phyloP scores from a whole-genome alignment of 768 basidiomycete species.

The Pisolithus tinctorius region DNA sequence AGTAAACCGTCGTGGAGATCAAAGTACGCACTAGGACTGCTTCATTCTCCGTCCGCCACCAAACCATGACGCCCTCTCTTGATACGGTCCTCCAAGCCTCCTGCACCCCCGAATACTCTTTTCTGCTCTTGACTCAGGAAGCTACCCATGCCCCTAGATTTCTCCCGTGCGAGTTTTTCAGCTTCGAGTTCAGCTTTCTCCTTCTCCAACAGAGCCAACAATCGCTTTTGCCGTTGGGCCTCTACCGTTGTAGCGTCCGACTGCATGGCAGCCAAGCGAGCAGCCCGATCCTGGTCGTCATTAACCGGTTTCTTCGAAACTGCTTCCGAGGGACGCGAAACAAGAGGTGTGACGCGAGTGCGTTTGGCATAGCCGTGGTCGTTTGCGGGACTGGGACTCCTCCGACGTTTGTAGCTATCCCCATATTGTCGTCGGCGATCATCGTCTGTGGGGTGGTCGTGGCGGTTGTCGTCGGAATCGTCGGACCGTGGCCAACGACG shows the following conservation, averaged over 20 bases:
- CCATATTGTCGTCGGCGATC: slow-evolving; percentile 16
- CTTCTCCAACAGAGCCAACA: slow-evolving; percentile 60
- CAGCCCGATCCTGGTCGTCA: slow-evolving; percentile 54
- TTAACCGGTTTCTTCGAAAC: slow-evolving; percentile 13
- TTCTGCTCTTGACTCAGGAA: slow-evolving; percentile 84
- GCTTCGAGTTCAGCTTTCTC: slow-evolving; percentile 74
- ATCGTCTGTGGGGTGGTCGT: slow-evolving; percentile 22
- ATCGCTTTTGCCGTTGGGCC: slow-evolving; percentile 62
- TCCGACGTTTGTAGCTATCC: slow-evolving; percentile 33
- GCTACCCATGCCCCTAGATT: slow-evolving; percentile 70
- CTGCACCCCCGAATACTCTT: slow-evolving; percentile 72
- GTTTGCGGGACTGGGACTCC: slow-evolving; percentile 28
- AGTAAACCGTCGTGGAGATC: neutral
- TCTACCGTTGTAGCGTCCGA: slow-evolving; percentile 62
- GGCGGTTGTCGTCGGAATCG: slow-evolving; percentile 41
- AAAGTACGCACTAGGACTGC: neutral
- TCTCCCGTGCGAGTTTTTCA: slow-evolving; percentile 60
- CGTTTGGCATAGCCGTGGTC: slow-evolving; percentile 36
- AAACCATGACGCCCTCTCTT: slow-evolving; percentile 64
- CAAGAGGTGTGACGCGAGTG: slow-evolving; percentile 38
- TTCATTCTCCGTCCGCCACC: slow-evolving; percentile 46
- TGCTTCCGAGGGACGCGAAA: slow-evolving; percentile 6
- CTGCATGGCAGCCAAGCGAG: slow-evolving; percentile 88
- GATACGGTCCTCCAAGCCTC: slow-evolving; percentile 76
- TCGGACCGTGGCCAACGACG: slow-evolving; percentile 45